These are phyloP conservation scores for Alternaria triticina DNA, from an alignment of 2,329 filamentous ascomycete genomes.

Conservation along the genomic window DNA sequence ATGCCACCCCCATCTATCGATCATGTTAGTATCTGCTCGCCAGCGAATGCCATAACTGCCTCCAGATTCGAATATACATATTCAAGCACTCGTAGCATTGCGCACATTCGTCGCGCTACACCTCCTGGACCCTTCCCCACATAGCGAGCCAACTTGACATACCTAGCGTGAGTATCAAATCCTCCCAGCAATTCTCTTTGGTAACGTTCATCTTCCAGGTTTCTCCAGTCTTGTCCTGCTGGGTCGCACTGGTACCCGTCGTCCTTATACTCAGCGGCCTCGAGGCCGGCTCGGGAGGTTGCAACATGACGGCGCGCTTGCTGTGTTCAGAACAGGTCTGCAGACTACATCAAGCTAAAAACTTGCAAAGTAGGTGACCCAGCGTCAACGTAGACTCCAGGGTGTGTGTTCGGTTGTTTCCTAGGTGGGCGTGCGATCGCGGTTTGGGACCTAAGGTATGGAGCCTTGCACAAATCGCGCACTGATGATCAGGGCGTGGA, in stretches of 20 bases:
- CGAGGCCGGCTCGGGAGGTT: constrained; percentile 36
- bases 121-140: background rate
- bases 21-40: constrained; percentile 21
- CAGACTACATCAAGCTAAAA: too few species aligned
- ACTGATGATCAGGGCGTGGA: constrained; percentile 13
- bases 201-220: constrained; percentile 51
- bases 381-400: too few species aligned
- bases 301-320: constrained; percentile 32
- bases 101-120: background rate
- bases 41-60: background rate
- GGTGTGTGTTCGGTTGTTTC: too few species aligned
- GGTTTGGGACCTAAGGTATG: constrained; percentile 9
- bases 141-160: constrained; percentile 19
- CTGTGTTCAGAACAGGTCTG: constrained; percentile 11
- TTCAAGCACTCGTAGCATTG: background rate
- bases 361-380: too few species aligned
- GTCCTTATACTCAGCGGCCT: constrained; percentile 45
- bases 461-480: constrained; percentile 7
- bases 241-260: constrained; percentile 42
- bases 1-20: constrained; percentile 57
- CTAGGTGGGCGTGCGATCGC: too few species aligned
- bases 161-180: constrained; percentile 55
- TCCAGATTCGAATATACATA: background rate
- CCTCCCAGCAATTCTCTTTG: constrained; percentile 55
- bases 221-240: constrained; percentile 51